Evolutionary conservation across 2,329 filamentous ascomycete species (phyloP), one percentile per base, ranked within the genome.

Genomic region (Verticillium nonalfalfae): DNA sequence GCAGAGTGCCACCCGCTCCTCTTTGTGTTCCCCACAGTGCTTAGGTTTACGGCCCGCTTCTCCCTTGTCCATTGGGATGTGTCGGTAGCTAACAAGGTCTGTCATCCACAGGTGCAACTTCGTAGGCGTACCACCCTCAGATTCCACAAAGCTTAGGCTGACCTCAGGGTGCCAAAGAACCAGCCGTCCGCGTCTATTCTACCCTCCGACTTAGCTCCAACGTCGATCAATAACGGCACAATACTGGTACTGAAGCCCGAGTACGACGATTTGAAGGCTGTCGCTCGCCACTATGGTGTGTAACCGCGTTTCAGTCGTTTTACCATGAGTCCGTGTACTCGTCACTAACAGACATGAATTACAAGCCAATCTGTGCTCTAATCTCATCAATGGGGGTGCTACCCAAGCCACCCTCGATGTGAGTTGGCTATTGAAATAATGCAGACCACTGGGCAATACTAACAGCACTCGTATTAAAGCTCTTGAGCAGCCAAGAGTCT

Each of bases 241-340:
- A 76, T 90, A 56, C 82, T 78, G 61, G 82, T 91, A 60, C 76
- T 82, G 40, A 85, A 80, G 68, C 71, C 74, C 58, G 86, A 92
- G 69, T 85, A 91, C 73, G 81, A 87, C 58, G 73, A 72, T 57
- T 77, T 92, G 63, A 78, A 86, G 66, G 72, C 80, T 61, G 65
- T 67, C 60, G 76, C 79, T 58, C 77, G 75, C 62, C 80, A 87
- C 71, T 88, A 86, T 69, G 76, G 85, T 88, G 79, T 65, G 76
- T 55, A 14, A 39, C 26, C 4, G 26, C 26, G 26, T 31, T 55
- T 36, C 38, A 14, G 31, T 61, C 59, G 57, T 34, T 3, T 31
- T 31, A 31, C 5, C 26, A 31, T 31, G 26, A 31, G 26, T 31
- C 26, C 26, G 26, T 31, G 26, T 14, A 10, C 13, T 26, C 34